Conservation (phyloP, 495 filamentous ascomycete genomes). For the Lindgomyces ingoldianus region DNA sequence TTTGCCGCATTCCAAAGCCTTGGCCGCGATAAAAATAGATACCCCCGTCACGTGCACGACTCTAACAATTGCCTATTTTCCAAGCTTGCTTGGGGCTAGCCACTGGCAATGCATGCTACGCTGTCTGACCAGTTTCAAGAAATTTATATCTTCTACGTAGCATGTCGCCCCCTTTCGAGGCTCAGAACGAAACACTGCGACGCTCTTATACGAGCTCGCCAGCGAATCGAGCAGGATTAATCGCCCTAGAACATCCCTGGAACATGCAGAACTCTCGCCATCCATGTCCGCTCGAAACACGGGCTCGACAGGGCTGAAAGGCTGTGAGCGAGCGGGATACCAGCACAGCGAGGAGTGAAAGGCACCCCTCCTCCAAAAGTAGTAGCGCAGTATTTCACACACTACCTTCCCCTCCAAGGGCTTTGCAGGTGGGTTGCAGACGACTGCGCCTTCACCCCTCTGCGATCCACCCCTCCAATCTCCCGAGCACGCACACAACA, state of each 20-base stretch:
- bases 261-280: conserved; percentile 17
- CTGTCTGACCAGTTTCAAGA: neutral
- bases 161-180: neutral
- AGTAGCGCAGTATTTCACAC: neutral
- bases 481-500: too few species aligned
- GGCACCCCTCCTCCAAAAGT: neutral
- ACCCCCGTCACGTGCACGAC: conserved; percentile 4
- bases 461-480: neutral
- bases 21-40: neutral
- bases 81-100: neutral
- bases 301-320: conserved; percentile 1
- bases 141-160: neutral
- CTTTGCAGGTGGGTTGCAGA: neutral
- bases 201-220: conserved; percentile 6
- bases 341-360: neutral
- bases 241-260: conserved; percentile 15
- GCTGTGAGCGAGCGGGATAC: neutral
- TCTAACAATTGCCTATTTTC: too few species aligned
- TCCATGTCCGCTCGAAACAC: conserved; percentile 24
- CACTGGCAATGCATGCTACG: neutral
- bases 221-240: conserved; percentile 12
- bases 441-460: neutral
- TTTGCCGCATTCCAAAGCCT: neutral
- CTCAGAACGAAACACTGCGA: neutral
- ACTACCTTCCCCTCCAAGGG: neutral